These are phyloP conservation scores for Nothophoma quercina DNA, from an alignment of 2,329 filamentous ascomycete genomes.

Conservation along the genomic window DNA sequence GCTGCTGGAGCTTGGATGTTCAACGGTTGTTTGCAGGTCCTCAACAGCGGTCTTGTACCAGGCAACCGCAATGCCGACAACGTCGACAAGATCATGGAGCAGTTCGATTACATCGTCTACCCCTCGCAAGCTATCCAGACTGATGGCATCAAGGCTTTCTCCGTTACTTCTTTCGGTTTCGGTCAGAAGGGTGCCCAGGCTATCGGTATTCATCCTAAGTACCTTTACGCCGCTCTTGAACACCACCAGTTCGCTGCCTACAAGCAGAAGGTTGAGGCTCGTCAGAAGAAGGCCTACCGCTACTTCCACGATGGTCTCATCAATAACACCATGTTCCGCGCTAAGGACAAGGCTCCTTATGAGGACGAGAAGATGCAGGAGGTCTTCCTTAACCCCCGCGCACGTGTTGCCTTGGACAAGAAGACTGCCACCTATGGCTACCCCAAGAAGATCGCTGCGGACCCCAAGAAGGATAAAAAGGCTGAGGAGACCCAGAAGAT, in stretches of 20 bases:
- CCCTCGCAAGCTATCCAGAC: slow-evolving; percentile 95
- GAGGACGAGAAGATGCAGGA: slow-evolving; percentile 83
- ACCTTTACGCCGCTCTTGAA: slow-evolving; percentile 93
- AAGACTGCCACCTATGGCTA: slow-evolving; percentile 83
- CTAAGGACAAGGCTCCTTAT: slow-evolving; percentile 92
- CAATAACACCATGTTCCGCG: slow-evolving; percentile 97
- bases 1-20: slow-evolving; percentile 99
- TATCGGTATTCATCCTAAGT: slow-evolving; percentile 95
- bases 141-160: slow-evolving; percentile 98
- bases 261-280: slow-evolving; percentile 84
- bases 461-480: slow-evolving; percentile 69
- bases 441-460: slow-evolving; percentile 58
- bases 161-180: slow-evolving; percentile 98
- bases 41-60: slow-evolving; percentile 92
- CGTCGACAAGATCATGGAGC: slow-evolving; percentile 93
- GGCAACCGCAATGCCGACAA: slow-evolving; percentile 99
- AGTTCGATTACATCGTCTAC: slow-evolving; percentile 98
- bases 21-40: slow-evolving; percentile 95
- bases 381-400: slow-evolving; percentile 92
- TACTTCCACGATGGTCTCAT: slow-evolving; percentile 99
- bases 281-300: slow-evolving; percentile 98
- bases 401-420: slow-evolving; percentile 84
- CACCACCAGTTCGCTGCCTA: slow-evolving; percentile 82
- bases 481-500: slow-evolving; percentile 73
- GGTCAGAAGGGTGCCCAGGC: slow-evolving; percentile 98